phyloP scores from a whole-genome alignment of 1,139 yeast species.

The Hyphopichia khmerensis region DNA sequence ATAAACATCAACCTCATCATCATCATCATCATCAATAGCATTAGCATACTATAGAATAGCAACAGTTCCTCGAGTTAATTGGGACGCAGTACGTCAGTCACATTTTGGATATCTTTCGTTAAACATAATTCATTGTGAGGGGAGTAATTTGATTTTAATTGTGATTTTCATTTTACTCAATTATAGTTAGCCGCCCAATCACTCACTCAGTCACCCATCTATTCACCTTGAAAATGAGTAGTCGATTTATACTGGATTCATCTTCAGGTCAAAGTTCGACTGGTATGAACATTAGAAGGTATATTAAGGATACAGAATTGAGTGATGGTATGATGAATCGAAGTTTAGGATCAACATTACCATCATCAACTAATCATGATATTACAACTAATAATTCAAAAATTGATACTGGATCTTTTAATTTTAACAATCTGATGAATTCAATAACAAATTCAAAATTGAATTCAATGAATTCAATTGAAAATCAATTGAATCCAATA shows the following conservation, averaged over 20 bases:
- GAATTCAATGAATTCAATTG: too few relatives aligned
- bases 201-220: background rate
- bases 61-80: too few relatives aligned
- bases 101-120: too few relatives aligned
- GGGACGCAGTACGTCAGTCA: too few relatives aligned
- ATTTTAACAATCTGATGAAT: conserved; percentile 1
- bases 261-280: conserved; percentile 21
- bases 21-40: too few relatives aligned
- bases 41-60: too few relatives aligned
- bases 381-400: background rate
- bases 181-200: background rate
- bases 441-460: background rate
- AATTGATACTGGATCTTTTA: background rate
- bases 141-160: too few relatives aligned
- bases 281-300: conserved; percentile 21
- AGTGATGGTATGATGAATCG: conserved; percentile 14
- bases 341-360: background rate
- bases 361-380: background rate
- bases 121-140: too few relatives aligned
- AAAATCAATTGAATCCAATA: conserved; percentile 6
- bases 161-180: background rate
- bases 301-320: conserved; percentile 24
- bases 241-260: conserved; percentile 16
- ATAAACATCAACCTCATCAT: too few relatives aligned
- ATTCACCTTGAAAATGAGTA: conserved; percentile 1